phyloP scores from a whole-genome alignment of 2,329 filamentous ascomycete genomes.

The Pseudocercospora musae region DNA sequence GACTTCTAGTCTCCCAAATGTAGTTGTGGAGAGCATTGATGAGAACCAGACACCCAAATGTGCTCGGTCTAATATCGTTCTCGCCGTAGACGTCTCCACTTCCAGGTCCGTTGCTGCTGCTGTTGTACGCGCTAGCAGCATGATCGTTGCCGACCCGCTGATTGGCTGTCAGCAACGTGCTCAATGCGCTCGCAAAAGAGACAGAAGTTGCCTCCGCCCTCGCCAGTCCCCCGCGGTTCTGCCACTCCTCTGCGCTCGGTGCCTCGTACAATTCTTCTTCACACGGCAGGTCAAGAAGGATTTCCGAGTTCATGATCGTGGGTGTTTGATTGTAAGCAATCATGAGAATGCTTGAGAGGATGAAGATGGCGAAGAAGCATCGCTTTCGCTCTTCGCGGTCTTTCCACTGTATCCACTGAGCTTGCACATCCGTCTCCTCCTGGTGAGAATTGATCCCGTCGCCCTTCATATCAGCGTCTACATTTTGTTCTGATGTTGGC shows the following conservation, averaged over 20 bases:
- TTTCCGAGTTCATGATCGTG: conserved; percentile 89
- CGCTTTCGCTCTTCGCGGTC: conserved; percentile 84
- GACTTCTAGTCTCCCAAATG: conserved; percentile 94
- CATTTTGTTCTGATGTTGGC: conserved; percentile 19
- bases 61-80: conserved; percentile 73
- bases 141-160: conserved; percentile 47
- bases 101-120: conserved; percentile 21
- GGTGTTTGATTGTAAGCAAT: conserved; percentile 92
- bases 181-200: conserved; percentile 79
- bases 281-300: conserved; percentile 82
- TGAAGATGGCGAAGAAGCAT: conserved; percentile 86
- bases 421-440: conserved; percentile 51
- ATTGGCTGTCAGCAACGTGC: conserved; percentile 74
- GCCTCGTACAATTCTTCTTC: conserved; percentile 89
- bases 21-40: conserved; percentile 97
- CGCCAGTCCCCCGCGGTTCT: conserved; percentile 68
- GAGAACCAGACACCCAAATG: conserved; percentile 84
- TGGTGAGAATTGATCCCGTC: conserved; percentile 7
- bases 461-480: conserved; percentile 54
- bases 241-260: conserved; percentile 78
- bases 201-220: conserved; percentile 67
- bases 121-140: conserved; percentile 25
- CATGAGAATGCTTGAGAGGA: conserved; percentile 84
- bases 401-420: conserved; percentile 90
- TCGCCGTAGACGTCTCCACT: conserved; percentile 31